A percentile compares a stretch with the other conserved stretches of the same genome.
These are phyloP conservation scores for Pythium utonaiense DNA, from an alignment of 352 stramenopile genomes.

Conservation along the genomic window DNA sequence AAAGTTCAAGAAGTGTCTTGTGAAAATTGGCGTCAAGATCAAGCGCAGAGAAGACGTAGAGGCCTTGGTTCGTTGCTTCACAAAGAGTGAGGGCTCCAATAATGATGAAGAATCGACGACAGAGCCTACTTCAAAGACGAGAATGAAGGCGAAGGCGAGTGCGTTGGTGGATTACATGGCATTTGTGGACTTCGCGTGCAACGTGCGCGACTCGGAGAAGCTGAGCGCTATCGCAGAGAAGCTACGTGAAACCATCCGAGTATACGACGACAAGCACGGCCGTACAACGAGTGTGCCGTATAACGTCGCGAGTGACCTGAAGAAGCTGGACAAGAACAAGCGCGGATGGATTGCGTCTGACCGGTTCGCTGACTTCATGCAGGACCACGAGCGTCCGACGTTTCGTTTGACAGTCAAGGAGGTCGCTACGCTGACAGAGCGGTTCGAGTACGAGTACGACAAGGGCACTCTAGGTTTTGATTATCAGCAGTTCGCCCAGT, in stretches of 20 bases:
- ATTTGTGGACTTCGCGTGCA: constrained; percentile 70
- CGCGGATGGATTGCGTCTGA: constrained; percentile 40
- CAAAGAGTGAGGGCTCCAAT: neutral
- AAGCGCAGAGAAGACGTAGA: constrained; percentile 35
- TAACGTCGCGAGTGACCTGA: constrained; percentile 37
- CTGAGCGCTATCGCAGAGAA: constrained; percentile 47
- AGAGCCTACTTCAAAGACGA: constrained; percentile 10
- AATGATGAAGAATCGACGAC: constrained; percentile 9
- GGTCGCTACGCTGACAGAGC: constrained; percentile 34
- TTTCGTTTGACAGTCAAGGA: constrained; percentile 41
- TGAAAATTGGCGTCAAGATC: constrained; percentile 47
- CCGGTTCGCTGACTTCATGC: constrained; percentile 20
- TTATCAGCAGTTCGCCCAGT: constrained; percentile 65
- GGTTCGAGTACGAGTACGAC: constrained; percentile 71
- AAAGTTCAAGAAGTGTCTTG: constrained; percentile 59
- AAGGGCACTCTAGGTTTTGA: constrained; percentile 53
- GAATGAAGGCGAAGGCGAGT: constrained; percentile 5
- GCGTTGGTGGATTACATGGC: constrained; percentile 40
- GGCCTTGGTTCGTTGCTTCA: constrained; percentile 36
- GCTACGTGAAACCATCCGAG: constrained; percentile 39
- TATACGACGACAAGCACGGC: constrained; percentile 54
- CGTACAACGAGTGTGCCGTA: constrained; percentile 35
- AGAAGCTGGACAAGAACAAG: constrained; percentile 59
- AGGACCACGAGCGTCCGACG: constrained; percentile 29
- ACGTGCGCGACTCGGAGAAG: constrained; percentile 59